Conservation (phyloP, 306 rosid species). For the Pterocarpus macrocarpus region DNA sequence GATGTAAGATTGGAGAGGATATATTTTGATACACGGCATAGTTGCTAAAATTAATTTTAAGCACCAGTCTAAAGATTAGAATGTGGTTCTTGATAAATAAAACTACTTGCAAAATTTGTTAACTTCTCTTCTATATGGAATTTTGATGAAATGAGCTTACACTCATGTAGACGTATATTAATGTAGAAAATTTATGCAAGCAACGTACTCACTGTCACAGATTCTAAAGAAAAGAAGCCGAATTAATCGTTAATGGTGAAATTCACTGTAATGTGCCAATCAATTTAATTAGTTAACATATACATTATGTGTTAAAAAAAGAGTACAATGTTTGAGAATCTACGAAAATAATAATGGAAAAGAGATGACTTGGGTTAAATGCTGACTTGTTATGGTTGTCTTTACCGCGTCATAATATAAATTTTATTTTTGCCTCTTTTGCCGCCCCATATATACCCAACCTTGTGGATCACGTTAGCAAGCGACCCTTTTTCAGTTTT, state of each 20-base stretch:
- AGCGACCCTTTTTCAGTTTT: constrained; percentile 27
- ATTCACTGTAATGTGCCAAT: background rate
- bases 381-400: constrained; percentile 34
- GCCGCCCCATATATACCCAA: constrained; percentile 17
- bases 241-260: background rate
- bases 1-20: background rate
- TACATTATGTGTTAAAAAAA: background rate
- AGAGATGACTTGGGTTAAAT: constrained; percentile 28
- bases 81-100: background rate
- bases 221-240: background rate
- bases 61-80: background rate
- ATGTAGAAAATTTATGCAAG: background rate
- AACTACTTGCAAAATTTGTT: background rate
- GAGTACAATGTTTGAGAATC: constrained; percentile 1
- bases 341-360: background rate
- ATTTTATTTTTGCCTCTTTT: background rate
- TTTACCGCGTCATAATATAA: constrained; percentile 18
- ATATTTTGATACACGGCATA: background rate
- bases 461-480: constrained; percentile 54
- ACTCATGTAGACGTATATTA: background rate
- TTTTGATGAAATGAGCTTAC: background rate
- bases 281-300: background rate
- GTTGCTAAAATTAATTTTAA: background rate
- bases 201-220: background rate
- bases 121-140: background rate